phyloP scores from a whole-genome alignment of 768 basidiomycete genomes.

The Paxillus ammoniavirescens region DNA sequence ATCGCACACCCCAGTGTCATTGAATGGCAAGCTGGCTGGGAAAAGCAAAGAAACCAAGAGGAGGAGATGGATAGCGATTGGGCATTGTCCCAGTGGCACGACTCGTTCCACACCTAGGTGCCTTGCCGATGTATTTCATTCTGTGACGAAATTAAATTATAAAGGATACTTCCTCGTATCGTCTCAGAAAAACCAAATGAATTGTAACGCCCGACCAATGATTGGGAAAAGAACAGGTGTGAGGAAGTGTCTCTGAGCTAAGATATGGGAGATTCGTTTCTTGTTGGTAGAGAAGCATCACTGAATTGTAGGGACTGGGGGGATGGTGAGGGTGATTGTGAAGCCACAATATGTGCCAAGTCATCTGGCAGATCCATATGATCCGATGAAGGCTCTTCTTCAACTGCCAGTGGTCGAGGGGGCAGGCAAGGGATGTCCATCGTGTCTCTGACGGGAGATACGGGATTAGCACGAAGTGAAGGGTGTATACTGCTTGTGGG shows the following conservation, averaged over 20 bases:
- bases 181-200: slow-evolving; percentile 2
- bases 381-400: slow-evolving; percentile 21
- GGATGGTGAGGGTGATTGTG: slow-evolving; percentile 21
- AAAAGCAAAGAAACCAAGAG: slow-evolving; percentile 22
- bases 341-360: slow-evolving; percentile 10
- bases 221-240: slow-evolving; percentile 9
- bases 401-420: slow-evolving; percentile 21
- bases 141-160: neutral
- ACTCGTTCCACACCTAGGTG: slow-evolving; percentile 21
- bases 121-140: neutral
- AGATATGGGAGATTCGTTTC: slow-evolving; percentile 6
- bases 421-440: slow-evolving; percentile 31
- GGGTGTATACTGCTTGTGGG: slow-evolving; percentile 79
- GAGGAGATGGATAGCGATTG: slow-evolving; percentile 35
- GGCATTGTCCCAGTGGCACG: slow-evolving; percentile 31
- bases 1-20: slow-evolving; percentile 36
- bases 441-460: slow-evolving; percentile 46
- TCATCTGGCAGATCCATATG: neutral
- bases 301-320: slow-evolving; percentile 12
- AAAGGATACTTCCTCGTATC: neutral
- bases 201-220: neutral
- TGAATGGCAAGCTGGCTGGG: slow-evolving; percentile 30
- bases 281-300: slow-evolving; percentile 9
- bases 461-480: slow-evolving; percentile 55
- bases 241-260: slow-evolving; percentile 13